A percentile compares a stretch with the other conserved stretches of the same genome.
Evolutionary conservation across 2,329 filamentous ascomycete genomes (phyloP).

Genomic region (Arthrobotrys sinensis): DNA sequence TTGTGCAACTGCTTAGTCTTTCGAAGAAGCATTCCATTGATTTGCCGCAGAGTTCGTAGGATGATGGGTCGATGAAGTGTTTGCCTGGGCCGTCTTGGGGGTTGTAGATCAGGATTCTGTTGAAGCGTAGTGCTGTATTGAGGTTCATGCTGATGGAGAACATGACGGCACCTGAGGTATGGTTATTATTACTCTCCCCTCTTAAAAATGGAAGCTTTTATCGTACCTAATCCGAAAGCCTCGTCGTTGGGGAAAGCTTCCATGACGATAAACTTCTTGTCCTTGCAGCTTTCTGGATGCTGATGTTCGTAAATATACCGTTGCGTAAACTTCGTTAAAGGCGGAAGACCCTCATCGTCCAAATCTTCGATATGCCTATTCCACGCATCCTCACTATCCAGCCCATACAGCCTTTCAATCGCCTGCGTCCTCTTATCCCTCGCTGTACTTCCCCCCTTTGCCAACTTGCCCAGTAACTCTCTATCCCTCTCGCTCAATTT

Average conservation of each 20-base stretch:
- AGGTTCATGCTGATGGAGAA: slow-evolving; percentile 60
- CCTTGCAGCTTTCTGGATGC: slow-evolving; percentile 56
- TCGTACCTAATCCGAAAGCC: slow-evolving; percentile 61
- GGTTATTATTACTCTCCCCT: neutral
- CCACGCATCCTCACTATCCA: slow-evolving; percentile 51
- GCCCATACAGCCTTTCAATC: slow-evolving; percentile 43
- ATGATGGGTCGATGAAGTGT: slow-evolving; percentile 60
- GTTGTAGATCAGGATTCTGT: slow-evolving; percentile 62
- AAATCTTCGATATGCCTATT: slow-evolving; percentile 48
- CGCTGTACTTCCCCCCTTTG: slow-evolving; percentile 33
- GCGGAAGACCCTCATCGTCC: slow-evolving; percentile 61
- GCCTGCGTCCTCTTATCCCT: slow-evolving; percentile 35
- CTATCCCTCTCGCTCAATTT: slow-evolving; percentile 41
- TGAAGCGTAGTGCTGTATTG: slow-evolving; percentile 60
- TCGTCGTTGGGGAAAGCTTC: slow-evolving; percentile 62
- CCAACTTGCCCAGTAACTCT: slow-evolving; percentile 25
- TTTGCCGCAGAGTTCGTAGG: slow-evolving; percentile 53
- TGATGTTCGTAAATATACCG: slow-evolving; percentile 60
- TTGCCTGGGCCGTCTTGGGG: slow-evolving; percentile 55
- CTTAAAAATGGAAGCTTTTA: neutral
- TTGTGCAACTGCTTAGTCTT: slow-evolving; percentile 60
- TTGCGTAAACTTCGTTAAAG: slow-evolving; percentile 63
- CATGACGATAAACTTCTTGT: slow-evolving; percentile 61
- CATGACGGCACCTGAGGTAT: slow-evolving; percentile 43
- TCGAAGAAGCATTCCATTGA: slow-evolving; percentile 63